These are phyloP conservation scores for Danielia reshetovae DNA, from an alignment of 805 yeast species.

Conservation along the genomic window DNA sequence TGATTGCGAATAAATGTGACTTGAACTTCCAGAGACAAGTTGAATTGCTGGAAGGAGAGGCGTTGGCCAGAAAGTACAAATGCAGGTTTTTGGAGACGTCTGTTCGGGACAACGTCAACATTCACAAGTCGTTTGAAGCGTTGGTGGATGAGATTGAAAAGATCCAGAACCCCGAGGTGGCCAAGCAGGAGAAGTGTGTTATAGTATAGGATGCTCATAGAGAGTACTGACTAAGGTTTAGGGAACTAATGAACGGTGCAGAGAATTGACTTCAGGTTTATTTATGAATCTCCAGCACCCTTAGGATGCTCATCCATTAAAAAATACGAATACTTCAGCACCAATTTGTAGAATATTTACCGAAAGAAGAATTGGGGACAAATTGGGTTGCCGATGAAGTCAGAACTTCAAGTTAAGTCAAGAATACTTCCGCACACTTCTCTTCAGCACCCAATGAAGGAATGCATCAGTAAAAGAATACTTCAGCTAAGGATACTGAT, in stretches of 20 bases:
- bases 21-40: constrained; percentile 17
- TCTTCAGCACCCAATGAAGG: too few species aligned
- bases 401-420: too few species aligned
- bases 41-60: constrained; percentile 28
- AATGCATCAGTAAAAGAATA: too few species aligned
- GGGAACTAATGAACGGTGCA: too few species aligned
- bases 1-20: constrained; percentile 23
- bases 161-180: constrained; percentile 49
- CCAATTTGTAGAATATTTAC: not conserved
- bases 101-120: constrained; percentile 44
- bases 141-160: constrained; percentile 58
- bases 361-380: too few species aligned
- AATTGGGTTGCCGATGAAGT: too few species aligned
- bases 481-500: too few species aligned
- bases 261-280: too few species aligned
- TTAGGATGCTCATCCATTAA: not conserved
- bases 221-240: too few species aligned
- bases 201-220: constrained; percentile 21
- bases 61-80: constrained; percentile 40
- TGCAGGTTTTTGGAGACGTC: constrained; percentile 47
- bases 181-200: constrained; percentile 48
- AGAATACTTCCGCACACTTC: too few species aligned
- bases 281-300: too few species aligned
- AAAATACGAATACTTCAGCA: not conserved
- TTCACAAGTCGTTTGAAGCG: constrained; percentile 53